A percentile compares a stretch with the other conserved stretches of the same genome.
Evolutionary conservation across 2,329 filamentous ascomycete genomes (phyloP).

Genomic region (Rutstroemia sp.): DNA sequence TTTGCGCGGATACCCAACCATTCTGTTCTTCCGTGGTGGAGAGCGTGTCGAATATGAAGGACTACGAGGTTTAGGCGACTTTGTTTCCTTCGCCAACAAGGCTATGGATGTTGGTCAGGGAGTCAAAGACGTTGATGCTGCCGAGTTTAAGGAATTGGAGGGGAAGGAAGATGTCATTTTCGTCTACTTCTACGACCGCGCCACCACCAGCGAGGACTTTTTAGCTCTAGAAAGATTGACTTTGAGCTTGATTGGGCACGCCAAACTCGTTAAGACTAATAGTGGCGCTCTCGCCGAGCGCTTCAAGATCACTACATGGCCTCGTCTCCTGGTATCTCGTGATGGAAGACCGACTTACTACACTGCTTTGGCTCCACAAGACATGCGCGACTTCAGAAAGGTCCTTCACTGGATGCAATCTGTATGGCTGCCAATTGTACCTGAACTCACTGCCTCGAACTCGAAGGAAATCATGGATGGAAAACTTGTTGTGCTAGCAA

Average conservation of each 20-base stretch:
- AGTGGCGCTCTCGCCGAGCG: slow-evolving; percentile 67
- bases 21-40: slow-evolving; percentile 86
- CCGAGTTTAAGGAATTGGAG: slow-evolving; percentile 73
- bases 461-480: slow-evolving; percentile 92
- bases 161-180: slow-evolving; percentile 94
- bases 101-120: slow-evolving; percentile 71
- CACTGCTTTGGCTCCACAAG: slow-evolving; percentile 74
- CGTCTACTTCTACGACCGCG: slow-evolving; percentile 94
- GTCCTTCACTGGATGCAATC: slow-evolving; percentile 91
- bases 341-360: slow-evolving; percentile 90
- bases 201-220: slow-evolving; percentile 89
- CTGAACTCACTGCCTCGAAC: slow-evolving; percentile 85
- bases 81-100: slow-evolving; percentile 79
- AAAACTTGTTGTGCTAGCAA: slow-evolving; percentile 88
- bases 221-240: slow-evolving; percentile 78
- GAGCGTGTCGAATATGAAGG: slow-evolving; percentile 92
- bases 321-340: slow-evolving; percentile 80
- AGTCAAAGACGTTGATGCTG: slow-evolving; percentile 73
- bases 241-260: slow-evolving; percentile 82
- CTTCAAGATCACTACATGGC: slow-evolving; percentile 96
- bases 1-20: slow-evolving; percentile 75
- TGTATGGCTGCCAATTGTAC: slow-evolving; percentile 93
- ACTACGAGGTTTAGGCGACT: slow-evolving; percentile 83
- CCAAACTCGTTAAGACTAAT: slow-evolving; percentile 85
- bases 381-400: slow-evolving; percentile 81